Evolutionary conservation across 192 early-diverging fungal species (phyloP).

Genomic region (Rhizoclosmatium globosum): DNA sequence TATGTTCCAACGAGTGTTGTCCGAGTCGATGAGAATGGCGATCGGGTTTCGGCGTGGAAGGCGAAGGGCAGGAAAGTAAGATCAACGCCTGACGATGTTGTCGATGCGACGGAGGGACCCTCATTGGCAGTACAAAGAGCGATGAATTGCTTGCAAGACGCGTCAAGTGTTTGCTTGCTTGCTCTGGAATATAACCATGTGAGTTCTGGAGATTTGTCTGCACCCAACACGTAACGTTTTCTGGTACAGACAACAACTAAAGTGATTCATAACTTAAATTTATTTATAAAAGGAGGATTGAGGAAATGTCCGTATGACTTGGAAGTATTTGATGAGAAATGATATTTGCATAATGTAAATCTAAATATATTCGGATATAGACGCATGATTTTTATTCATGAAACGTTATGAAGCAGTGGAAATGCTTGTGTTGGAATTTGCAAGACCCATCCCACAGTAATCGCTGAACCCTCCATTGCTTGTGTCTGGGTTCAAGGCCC

Average conservation of each 20-base stretch:
- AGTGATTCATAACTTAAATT: not conserved
- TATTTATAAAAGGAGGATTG: not conserved
- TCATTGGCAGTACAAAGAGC: not conserved
- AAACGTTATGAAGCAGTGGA: not conserved
- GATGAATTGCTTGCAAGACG: not conserved
- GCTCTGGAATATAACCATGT: not conserved
- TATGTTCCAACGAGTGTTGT: not conserved
- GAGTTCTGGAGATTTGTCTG: not conserved
- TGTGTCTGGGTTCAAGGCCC: constrained; percentile 30
- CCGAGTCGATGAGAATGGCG: not conserved
- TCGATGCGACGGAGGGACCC: not conserved
- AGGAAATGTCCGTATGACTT: constrained; percentile 4
- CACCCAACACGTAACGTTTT: not conserved
- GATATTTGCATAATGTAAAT: not conserved
- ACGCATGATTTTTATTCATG: not conserved
- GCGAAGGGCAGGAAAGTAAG: not conserved
- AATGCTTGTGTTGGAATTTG: not conserved
- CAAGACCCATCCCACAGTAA: not conserved
- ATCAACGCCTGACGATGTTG: not conserved
- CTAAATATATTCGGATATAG: not conserved
- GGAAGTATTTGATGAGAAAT: not conserved
- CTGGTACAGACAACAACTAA: not conserved
- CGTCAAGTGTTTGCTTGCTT: not conserved
- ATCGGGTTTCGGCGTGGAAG: not conserved
- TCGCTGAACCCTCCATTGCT: constrained; percentile 4